Evolutionary conservation across 2,329 filamentous ascomycete genomes (phyloP), one percentile per base, ranked within the genome.

Genomic region (Bisporella sp.): DNA sequence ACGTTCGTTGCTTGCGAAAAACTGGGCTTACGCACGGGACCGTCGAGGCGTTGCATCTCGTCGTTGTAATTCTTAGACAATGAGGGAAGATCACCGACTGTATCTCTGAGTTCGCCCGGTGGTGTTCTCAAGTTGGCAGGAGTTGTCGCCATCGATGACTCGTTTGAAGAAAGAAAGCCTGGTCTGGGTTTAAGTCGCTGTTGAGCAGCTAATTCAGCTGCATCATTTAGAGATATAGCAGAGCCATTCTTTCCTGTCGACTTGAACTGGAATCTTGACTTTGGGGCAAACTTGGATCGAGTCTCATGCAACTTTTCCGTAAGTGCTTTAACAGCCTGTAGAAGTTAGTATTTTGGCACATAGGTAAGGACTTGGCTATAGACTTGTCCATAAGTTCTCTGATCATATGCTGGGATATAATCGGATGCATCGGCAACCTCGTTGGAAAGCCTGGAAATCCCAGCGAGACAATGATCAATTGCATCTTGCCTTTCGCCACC

Each of bases 351-450:
- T 45, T 41, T 45, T n/a, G 46, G 39, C 6, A 12, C 40, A 31
- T 6, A 8, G 30, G 1, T 13, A 29, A 44, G 9, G 50, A n/a
- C 2, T 35, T 12, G 4, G 8, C 44, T 11, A 47, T 62, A 49
- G 69, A 90, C 88, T 71, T 91, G 83, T 41, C 84, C 80, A 64
- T 96, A 97, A 29, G 86, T 85, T 59, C 88, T 82, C 66, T 93
- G 89, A 62, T 97, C 93, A 65, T 96, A 95, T 6, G 89, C 82
- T 3, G 93, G 90, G 12, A 96, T 81, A 58, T 85, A 89, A 50
- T 84, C 83, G 1, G 86, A 81, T 1, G 88, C 87, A 69, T 96
- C 90, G 58, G 88, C 85, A 39, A 96, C 87, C 60, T 93, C 85
- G 56, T 85, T 86, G 1, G 89, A 90, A 12, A 97, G 76, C 51